Evolutionary conservation across 176 grass and related monocot genomes (phyloP).

Genomic region (Oryza brachyantha): DNA sequence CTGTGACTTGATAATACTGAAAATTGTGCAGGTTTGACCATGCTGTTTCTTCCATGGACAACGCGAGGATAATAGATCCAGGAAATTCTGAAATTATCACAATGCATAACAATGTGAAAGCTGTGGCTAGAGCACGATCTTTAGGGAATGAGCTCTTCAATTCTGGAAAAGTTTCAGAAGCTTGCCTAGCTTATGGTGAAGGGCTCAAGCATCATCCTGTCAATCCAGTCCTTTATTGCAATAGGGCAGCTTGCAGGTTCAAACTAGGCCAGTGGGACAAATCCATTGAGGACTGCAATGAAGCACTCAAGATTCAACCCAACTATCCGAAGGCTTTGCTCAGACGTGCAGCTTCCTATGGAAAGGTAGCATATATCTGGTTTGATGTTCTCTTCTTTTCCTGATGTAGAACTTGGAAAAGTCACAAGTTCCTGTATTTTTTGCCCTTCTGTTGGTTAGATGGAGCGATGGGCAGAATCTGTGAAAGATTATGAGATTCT

Average conservation of each 20-base stretch:
- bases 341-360: constrained; percentile 82
- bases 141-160: constrained; percentile 93
- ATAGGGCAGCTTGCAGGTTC: constrained; percentile 87
- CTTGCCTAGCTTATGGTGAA: constrained; percentile 82
- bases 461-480: constrained; percentile 76
- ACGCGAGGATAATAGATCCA: constrained; percentile 65
- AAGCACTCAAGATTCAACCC: constrained; percentile 84
- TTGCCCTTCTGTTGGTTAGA: constrained; percentile 49
- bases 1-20: constrained; percentile 25
- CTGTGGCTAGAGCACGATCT: constrained; percentile 67
- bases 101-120: constrained; percentile 65
- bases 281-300: constrained; percentile 86
- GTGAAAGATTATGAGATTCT: constrained; percentile 91
- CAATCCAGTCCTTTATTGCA: constrained; percentile 89
- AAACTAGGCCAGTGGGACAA: constrained; percentile 95
- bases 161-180: constrained; percentile 74
- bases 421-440: background rate
- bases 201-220: constrained; percentile 74
- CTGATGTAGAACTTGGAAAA: constrained; percentile 19
- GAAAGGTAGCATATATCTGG: constrained; percentile 50
- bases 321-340: constrained; percentile 97
- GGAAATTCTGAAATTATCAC: constrained; percentile 58
- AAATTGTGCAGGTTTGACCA: constrained; percentile 71
- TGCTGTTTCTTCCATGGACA: constrained; percentile 72
- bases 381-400: background rate